Base-by-base conservation (phyloP, 345 rosid genomes). In the Acer saccharum region DNA sequence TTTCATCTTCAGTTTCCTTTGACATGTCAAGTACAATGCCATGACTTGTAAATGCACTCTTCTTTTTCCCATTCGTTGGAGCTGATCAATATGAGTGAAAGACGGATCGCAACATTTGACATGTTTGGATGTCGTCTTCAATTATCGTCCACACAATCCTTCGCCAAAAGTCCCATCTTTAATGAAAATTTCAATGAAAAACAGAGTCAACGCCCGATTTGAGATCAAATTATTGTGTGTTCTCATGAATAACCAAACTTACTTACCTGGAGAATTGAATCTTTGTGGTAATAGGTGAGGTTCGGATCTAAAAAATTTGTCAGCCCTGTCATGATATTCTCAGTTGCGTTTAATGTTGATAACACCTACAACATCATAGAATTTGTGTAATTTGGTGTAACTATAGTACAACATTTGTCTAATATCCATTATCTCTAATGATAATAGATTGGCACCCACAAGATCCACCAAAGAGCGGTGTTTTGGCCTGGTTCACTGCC, bases 91-190 rank as follows among this genome's bases (percentile, higher is more conserved):
- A 84, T 76, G 63, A 41, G 78, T 1, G 84, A 79, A 79, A 79
- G 87, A 35, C 81, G 78, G n/a, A 81, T 61, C 62, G 74, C 80
- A 25, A 79, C 83, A 50, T 55, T 55, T 32, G 81, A 79, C 87
- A 79, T 84, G 76, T 81, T 69, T 0, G 83, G 83, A 29, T 81
- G 79, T 44, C 35, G 68, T 46, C 44, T 81, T 81, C 83, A 76
- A 20, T 84, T 55, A 20, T 84, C 79, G 41, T 68, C 79, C 61
- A 79, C 84, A 21, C 81, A 81, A 41, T 81, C 87, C 69, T 70
- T 81, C 29, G 84, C 65, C 73, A 84, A 54, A 14, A 84, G 63
- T 4, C 81, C 81, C 84, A 84, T 78, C 87, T 84, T 67, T 13
- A 43, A n/a, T 6, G 4, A 7, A 75, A 71, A 35, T 21, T 23